phyloP scores from a whole-genome alignment of 2,329 filamentous ascomycete genomes.

The Ophiosphaerella korrae region DNA sequence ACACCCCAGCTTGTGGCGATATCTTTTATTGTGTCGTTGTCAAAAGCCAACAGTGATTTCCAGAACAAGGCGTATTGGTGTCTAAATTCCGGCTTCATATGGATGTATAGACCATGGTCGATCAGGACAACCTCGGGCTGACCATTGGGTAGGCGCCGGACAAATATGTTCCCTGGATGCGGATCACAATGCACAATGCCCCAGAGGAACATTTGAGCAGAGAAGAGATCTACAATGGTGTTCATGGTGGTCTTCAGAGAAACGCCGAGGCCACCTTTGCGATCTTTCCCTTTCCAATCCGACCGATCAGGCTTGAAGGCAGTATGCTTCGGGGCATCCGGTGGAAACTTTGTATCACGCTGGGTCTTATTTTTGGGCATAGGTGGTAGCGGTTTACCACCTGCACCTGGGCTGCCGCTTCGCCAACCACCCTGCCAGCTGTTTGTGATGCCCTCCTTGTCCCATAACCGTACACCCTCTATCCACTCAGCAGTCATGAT shows the following conservation, averaged over 20 bases:
- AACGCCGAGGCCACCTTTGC: conserved; percentile 81
- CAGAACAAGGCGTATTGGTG: conserved; percentile 89
- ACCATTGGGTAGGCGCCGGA: conserved; percentile 82
- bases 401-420: conserved; percentile 77
- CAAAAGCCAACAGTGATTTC: conserved; percentile 92
- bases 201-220: conserved; percentile 98
- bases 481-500: conserved; percentile 98
- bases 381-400: conserved; percentile 65
- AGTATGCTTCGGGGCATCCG: conserved; percentile 51
- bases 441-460: conserved; percentile 78
- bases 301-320: conserved; percentile 80
- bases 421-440: conserved; percentile 80
- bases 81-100: conserved; percentile 82
- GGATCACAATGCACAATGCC: conserved; percentile 95
- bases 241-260: conserved; percentile 88
- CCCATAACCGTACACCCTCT: conserved; percentile 90
- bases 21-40: conserved; percentile 76
- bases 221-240: conserved; percentile 94
- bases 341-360: conserved; percentile 33
- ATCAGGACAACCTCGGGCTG: conserved; percentile 90
- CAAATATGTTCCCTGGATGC: conserved; percentile 96
- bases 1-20: conserved; percentile 86
- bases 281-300: conserved; percentile 74
- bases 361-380: conserved; percentile 41
- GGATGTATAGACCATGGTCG: conserved; percentile 95